These are phyloP conservation scores for Candida nitratophila DNA, from an alignment of 805 yeast species.

Conservation along the genomic window DNA sequence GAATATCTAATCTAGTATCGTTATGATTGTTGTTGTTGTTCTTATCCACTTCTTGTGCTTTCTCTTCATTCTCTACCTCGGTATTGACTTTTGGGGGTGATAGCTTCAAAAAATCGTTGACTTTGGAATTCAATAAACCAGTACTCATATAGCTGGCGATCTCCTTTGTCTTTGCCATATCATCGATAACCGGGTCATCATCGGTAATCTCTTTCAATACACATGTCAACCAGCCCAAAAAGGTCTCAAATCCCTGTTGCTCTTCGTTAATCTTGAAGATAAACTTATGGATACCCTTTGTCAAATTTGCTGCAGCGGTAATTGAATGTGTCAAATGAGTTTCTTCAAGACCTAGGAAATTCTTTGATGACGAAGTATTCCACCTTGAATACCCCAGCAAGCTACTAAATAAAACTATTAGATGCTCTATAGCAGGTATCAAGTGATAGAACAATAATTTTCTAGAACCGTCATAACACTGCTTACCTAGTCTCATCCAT, in stretches of 20 bases:
- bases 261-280: constrained; percentile 40
- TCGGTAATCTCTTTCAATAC: constrained; percentile 31
- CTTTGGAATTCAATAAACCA: constrained; percentile 9
- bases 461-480: constrained; percentile 42
- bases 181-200: constrained; percentile 24
- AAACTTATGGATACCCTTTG: constrained; percentile 28
- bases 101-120: not conserved
- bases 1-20: not conserved
- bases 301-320: constrained; percentile 14
- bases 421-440: constrained; percentile 49
- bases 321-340: constrained; percentile 11
- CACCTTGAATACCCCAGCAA: constrained; percentile 35
- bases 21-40: not conserved
- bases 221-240: constrained; percentile 36
- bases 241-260: constrained; percentile 37
- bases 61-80: not conserved
- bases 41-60: no score
- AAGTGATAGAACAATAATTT: constrained; percentile 41
- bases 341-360: constrained; percentile 12
- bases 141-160: constrained; percentile 25
- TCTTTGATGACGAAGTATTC: constrained; percentile 19
- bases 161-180: constrained; percentile 15
- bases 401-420: constrained; percentile 38
- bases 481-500: constrained; percentile 44
- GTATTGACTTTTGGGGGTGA: not conserved